Conservation (phyloP, 1,139 yeast species). For the Nadsonia commutata region DNA sequence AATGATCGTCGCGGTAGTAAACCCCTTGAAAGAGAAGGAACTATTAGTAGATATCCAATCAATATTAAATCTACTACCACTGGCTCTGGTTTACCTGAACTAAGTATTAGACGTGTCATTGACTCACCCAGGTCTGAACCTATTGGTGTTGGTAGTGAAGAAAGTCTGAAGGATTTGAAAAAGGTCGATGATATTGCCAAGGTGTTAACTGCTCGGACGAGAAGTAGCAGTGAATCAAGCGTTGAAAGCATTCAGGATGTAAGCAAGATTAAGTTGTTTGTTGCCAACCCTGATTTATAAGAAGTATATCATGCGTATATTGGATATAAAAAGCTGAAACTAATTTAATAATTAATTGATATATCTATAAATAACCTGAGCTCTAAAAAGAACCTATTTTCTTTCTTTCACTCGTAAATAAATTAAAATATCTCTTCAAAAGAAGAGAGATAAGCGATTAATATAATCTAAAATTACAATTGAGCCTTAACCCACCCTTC, state of each 20-base stretch:
- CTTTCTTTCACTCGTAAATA: no score
- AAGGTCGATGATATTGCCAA: slow-evolving; percentile 1
- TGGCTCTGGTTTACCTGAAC: slow-evolving; percentile 2
- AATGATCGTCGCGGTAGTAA: slow-evolving; percentile 21
- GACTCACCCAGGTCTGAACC: slow-evolving; percentile 4
- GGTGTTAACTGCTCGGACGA: slow-evolving; percentile 6
- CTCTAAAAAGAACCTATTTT: no score
- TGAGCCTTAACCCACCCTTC: slow-evolving; percentile 90
- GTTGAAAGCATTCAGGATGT: slow-evolving; percentile 24
- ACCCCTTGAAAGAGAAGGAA: slow-evolving; percentile 10
- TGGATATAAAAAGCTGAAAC: no score
- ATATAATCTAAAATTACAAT: slow-evolving; percentile 3
- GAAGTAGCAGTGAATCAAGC: slow-evolving; percentile 13
- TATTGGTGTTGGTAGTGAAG: slow-evolving; percentile 2
- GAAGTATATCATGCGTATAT: no score
- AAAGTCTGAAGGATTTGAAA: slow-evolving; percentile 2
- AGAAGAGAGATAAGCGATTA: no score
- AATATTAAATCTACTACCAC: slow-evolving; percentile 5
- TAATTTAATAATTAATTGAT: no score
- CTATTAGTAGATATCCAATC: slow-evolving; percentile 3
- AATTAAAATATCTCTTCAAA: no score
- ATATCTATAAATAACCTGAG: no score
- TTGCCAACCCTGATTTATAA: slow-evolving; percentile 53
- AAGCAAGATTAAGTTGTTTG: slow-evolving; percentile 34
- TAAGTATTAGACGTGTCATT: slow-evolving; percentile 2